These are phyloP conservation scores for Ophiobolus disseminans DNA, from an alignment of 2,329 filamentous ascomycete species.

Conservation along the genomic window DNA sequence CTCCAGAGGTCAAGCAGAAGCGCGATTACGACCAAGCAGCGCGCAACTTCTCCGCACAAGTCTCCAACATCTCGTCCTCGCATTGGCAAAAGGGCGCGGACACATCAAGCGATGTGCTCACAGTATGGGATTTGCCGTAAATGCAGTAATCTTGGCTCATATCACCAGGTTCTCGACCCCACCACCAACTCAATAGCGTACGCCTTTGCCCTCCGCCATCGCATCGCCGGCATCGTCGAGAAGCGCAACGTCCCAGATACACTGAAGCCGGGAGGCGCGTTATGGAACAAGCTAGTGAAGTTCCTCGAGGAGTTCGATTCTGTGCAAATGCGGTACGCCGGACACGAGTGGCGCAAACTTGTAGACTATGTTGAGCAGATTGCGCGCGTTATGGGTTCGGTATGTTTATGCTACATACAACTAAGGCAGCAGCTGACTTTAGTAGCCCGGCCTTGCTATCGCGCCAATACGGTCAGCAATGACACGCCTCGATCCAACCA, in stretches of 20 bases:
- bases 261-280: conserved; percentile 51
- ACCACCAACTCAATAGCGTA: conserved; percentile 66
- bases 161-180: conserved; percentile 59
- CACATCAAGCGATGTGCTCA: conserved; percentile 51
- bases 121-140: conserved; percentile 27
- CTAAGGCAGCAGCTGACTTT: conserved; percentile 3
- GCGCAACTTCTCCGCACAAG: conserved; percentile 42
- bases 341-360: conserved; percentile 55
- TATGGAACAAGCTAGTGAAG: conserved; percentile 59
- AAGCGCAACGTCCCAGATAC: conserved; percentile 49
- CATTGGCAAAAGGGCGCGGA: conserved; percentile 47
- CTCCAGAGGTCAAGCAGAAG: conserved; percentile 38
- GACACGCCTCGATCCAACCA: conserved; percentile 70
- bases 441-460: conserved; percentile 46
- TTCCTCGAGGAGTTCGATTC: conserved; percentile 61
- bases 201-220: conserved; percentile 60
- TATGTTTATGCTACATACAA: conserved; percentile 25
- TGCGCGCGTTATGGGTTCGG: conserved; percentile 38
- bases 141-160: conserved; percentile 13
- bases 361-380: conserved; percentile 50
- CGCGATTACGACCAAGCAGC: conserved; percentile 51
- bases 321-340: conserved; percentile 62
- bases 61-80: conserved; percentile 41
- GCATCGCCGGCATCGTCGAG: conserved; percentile 51
- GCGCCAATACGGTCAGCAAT: conserved; percentile 60